Conservation (phyloP, 108 stramenopile species). For the Discostella stelligeroides region DNA sequence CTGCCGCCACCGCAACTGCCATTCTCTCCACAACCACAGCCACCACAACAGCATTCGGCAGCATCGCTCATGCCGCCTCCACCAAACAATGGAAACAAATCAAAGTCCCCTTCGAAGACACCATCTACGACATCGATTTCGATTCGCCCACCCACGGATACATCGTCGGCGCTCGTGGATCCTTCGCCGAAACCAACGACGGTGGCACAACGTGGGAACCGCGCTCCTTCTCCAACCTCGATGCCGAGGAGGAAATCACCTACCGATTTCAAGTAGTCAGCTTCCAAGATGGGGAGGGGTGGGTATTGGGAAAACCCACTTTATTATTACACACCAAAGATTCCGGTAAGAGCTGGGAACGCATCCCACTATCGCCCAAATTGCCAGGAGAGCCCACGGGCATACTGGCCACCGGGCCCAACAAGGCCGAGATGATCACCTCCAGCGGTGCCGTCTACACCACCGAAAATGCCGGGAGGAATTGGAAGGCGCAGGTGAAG, state of each 20-base stretch:
- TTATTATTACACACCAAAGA: slow-evolving; percentile 95
- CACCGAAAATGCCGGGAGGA: slow-evolving; percentile 94
- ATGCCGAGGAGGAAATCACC: slow-evolving; percentile 95
- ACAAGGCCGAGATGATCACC: slow-evolving; percentile 96
- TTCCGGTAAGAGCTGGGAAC: slow-evolving; percentile 93
- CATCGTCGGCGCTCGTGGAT: slow-evolving; percentile 96
- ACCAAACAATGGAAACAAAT: slow-evolving; percentile 79
- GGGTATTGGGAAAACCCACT: slow-evolving; percentile 96
- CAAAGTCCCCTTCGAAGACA: slow-evolving; percentile 83
- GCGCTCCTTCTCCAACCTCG: slow-evolving; percentile 93
- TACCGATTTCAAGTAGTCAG: slow-evolving; percentile 88
- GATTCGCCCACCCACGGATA: slow-evolving; percentile 92
- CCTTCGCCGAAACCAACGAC: slow-evolving; percentile 96
- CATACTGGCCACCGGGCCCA: slow-evolving; percentile 86
- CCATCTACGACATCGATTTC: slow-evolving; percentile 95
- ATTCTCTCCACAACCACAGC: slow-evolving; percentile 38
- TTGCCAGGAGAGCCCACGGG: slow-evolving; percentile 94
- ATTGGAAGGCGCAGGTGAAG: slow-evolving; percentile 98
- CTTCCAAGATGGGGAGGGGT: slow-evolving; percentile 92
- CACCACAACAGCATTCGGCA: slow-evolving; percentile 11
- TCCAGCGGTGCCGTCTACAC: slow-evolving; percentile 90
- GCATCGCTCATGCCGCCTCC: slow-evolving; percentile 63
- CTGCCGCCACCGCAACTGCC: slow-evolving; percentile 52
- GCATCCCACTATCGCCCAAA: slow-evolving; percentile 96
- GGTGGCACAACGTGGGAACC: slow-evolving; percentile 93